Conservation (phyloP, 306 rosid genomes). For the Ormosia semicastrata region DNA sequence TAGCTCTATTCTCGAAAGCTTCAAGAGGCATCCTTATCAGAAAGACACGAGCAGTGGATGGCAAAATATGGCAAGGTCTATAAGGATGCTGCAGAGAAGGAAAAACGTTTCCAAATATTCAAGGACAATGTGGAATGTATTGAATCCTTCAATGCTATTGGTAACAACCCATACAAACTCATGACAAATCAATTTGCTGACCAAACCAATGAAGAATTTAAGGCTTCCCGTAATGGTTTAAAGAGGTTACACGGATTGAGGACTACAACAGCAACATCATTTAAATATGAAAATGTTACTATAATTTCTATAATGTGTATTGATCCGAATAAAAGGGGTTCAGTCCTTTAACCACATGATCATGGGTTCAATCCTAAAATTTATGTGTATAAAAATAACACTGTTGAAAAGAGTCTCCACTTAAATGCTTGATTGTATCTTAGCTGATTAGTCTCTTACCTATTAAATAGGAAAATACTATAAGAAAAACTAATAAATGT, state of each 20-base stretch:
- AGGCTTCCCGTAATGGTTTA: not conserved
- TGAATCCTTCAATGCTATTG: conserved; percentile 29
- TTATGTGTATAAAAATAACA: too few relatives aligned
- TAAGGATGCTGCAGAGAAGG: conserved; percentile 27
- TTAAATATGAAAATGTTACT: conserved; percentile 9
- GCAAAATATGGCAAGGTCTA: conserved; percentile 3
- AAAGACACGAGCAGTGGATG: conserved; percentile 39
- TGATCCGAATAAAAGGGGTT: too few relatives aligned
- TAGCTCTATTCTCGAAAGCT: conserved; percentile 3
- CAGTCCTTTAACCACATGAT: too few relatives aligned
- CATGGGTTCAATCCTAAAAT: too few relatives aligned
- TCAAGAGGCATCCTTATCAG: not conserved
- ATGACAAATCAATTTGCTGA: conserved; percentile 20
- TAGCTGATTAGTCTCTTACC: too few relatives aligned
- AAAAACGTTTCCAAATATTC: conserved; percentile 29
- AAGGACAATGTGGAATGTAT: conserved; percentile 27
- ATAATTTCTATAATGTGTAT: not conserved
- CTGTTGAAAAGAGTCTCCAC: too few relatives aligned
- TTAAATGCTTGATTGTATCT: too few relatives aligned
- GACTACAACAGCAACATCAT: not conserved
- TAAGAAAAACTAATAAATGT: not conserved
- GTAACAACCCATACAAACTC: conserved; percentile 30
- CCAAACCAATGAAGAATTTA: conserved; percentile 28
- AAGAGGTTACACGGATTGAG: not conserved
- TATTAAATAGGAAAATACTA: too few relatives aligned